A percentile compares a stretch with the other conserved stretches of the same genome.
Conservation (phyloP, 1,139 yeast genomes). For the Pichia norvegensis region DNA sequence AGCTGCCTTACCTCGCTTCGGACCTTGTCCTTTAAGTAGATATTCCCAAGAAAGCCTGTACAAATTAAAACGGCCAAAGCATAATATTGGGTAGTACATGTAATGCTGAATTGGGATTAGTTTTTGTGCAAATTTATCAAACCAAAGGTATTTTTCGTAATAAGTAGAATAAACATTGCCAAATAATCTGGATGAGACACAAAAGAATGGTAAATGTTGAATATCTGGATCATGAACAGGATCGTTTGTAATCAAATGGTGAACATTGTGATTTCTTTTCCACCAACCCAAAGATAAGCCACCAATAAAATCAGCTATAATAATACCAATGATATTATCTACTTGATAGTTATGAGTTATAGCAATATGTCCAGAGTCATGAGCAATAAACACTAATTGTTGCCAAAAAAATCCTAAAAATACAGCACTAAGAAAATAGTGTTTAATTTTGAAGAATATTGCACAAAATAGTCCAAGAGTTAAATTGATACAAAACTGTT, state of each 20-base stretch:
- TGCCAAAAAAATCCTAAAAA: constrained; percentile 80
- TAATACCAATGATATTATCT: constrained; percentile 70
- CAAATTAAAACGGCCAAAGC: constrained; percentile 80
- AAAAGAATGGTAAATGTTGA: constrained; percentile 86
- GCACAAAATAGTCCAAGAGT: constrained; percentile 46
- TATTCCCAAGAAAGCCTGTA: constrained; percentile 78
- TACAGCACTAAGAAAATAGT: constrained; percentile 52
- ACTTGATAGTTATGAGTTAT: constrained; percentile 72
- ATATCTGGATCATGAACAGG: constrained; percentile 93
- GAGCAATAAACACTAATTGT: constrained; percentile 79
- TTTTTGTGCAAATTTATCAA: constrained; percentile 56
- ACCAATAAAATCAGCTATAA: constrained; percentile 74
- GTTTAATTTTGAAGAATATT: constrained; percentile 39
- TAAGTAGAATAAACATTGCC: constrained; percentile 69
- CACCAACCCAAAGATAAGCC: constrained; percentile 92
- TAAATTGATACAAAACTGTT: constrained; percentile 57
- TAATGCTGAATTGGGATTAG: constrained; percentile 60
- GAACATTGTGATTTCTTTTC: constrained; percentile 89
- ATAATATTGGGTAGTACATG: constrained; percentile 67
- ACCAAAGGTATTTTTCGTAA: constrained; percentile 58
- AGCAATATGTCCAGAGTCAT: constrained; percentile 82
- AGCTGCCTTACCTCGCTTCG: constrained; percentile 72
- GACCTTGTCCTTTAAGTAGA: constrained; percentile 65
- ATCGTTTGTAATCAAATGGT: constrained; percentile 80
- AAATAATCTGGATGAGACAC: constrained; percentile 67